Evolutionary conservation across 164 flowering plant species (phyloP), one percentile per base, ranked within the genome.

Genomic region (Vitis vinifera): DNA sequence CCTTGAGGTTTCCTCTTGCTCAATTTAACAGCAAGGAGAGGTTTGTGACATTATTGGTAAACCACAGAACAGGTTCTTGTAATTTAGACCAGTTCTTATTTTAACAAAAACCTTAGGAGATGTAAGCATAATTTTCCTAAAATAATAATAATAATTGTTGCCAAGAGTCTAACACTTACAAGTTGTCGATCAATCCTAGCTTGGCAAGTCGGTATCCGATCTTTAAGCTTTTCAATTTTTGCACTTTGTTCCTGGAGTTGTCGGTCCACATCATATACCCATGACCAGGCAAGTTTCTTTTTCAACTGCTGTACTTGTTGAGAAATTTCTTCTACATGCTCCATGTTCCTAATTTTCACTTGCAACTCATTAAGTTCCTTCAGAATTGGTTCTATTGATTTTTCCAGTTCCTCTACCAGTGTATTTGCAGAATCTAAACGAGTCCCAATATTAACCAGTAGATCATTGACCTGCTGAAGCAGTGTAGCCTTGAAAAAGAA

Each of bases 401-500:
- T 69, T 76, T 91, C 98, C 79, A 86, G 74, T 14, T 89, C 88
- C 64, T 64, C 77, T 72, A 93, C 86, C 66, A 82, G 67, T 0
- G 71, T 88, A 71, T 77, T 77, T 62, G 93, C 97, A 44, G 72
- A 68, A 37, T 72, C 74, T 73, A 95, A 71, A 51, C 84, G 76
- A 19, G 63, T 63, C 14, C 63, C 61, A 62, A 91, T 85, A 69
- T 73, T 79, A 67, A 79, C 78, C 55, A 91, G 62, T 30, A 93
- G 81, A 60, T 95, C 99, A 73, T 70, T 78, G 63, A 95, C 89
- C 80, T 88, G 97, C 74, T 93, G 95, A 71, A 96, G 97, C 73
- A 96, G 96, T 3, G 98, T 93, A 10, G 97, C 99, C 90, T 87
- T 93, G 86, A 78, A 96, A 82, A 87, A 96, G 81, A 96, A 96